Evolutionary conservation across 305 asterid species (phyloP), one percentile per base, ranked within the genome.

Genomic region (Stenogyne calaminthoides): DNA sequence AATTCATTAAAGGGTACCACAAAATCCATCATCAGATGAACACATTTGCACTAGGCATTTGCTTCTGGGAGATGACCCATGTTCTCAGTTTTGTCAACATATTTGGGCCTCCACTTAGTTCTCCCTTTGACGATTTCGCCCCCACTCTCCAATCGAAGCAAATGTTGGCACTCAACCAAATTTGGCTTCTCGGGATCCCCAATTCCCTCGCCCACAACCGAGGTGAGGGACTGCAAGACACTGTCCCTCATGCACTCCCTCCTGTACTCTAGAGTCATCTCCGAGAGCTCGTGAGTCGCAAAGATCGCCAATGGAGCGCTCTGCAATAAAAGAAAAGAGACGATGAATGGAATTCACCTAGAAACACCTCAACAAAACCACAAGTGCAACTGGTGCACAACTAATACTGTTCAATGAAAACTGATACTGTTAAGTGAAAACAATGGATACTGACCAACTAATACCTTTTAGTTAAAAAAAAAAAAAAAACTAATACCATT

Each of bases 211-310:
- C 74, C 85, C 59, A 84, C 69, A 51, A 95, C 83, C 12, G 95
- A 88, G 37, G 96, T 85, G 47, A 90, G 94, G 78, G 99, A 95
- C 85, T 95, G 91, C 81, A 95, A 84, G 76, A 90, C 90, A 27
- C 96, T 90, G 91, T 92, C 99, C 89, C 87, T 95, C 87, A 81
- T 85, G 84, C 99, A 95, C 79, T 95, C 99, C 88, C 97, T 89
- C 67, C 97, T 77, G 75, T 92, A 95, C 80, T 95, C 99, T 32
- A 95, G 76, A 14, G 95, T 92, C 93, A 92, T 79, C 40, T 91
- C 86, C 32, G 86, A 88, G 15, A 95, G 90, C 87, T 95, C 99
- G 10, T 85, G 90, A 59, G 85, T 87, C 86, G 93, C 99, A 84
- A 92, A 42, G 58, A 95, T 77, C n/a, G 88, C 81, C 16, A 78